Evolutionary conservation across 2,329 filamentous ascomycete genomes (phyloP).

Genomic region (Fusarium circinatum): DNA sequence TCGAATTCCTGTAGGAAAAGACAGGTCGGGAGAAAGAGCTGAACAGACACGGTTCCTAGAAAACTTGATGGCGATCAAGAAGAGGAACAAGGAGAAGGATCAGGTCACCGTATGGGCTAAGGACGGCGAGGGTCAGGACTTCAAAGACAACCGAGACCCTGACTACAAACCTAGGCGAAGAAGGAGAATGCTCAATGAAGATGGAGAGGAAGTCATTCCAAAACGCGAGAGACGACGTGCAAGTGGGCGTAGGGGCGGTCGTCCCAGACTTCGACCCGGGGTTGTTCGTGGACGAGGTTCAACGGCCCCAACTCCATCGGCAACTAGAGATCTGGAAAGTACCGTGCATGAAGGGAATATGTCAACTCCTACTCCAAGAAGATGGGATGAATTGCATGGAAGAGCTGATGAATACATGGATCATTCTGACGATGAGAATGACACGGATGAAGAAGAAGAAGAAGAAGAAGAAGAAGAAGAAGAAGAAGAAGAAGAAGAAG

Average conservation of each 20-base stretch:
- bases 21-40: conserved; percentile 59
- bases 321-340: conserved; percentile 23
- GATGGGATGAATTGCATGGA: conserved; percentile 49
- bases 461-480: conserved; percentile 45
- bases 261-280: conserved; percentile 36
- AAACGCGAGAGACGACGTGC: conserved; percentile 29
- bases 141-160: conserved; percentile 55
- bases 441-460: conserved; percentile 43
- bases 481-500: conserved; percentile 45
- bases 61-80: conserved; percentile 72
- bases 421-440: conserved; percentile 42
- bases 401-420: conserved; percentile 41
- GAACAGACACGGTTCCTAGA: conserved; percentile 70
- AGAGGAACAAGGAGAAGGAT: conserved; percentile 71
- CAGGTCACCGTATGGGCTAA: conserved; percentile 69
- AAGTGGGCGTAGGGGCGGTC: conserved; percentile 32
- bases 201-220: conserved; percentile 41
- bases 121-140: conserved; percentile 55
- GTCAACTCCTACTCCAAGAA: conserved; percentile 50
- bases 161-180: conserved; percentile 51
- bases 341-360: conserved; percentile 28
- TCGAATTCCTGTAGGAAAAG: conserved; percentile 57
- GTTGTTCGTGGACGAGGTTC: conserved; percentile 25
- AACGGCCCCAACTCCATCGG: conserved; percentile 4
- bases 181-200: conserved; percentile 42